Evolutionary conservation across 257 asterid species (phyloP), one percentile per base, ranked within the genome.

Genomic region (Penstemon newberryi): DNA sequence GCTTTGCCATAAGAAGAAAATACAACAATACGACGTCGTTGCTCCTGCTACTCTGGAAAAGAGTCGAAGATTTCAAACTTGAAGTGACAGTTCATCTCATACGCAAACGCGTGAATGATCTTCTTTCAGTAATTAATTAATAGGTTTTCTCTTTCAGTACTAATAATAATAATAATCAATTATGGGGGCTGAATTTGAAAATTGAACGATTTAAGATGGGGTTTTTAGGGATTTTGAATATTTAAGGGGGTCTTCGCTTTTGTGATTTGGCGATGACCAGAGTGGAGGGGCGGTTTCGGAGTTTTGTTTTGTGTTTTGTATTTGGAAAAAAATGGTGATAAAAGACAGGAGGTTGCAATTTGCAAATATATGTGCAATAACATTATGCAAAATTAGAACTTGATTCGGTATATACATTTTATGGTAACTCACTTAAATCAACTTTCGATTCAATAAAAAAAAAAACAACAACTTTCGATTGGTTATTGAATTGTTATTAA

Each of bases 1-100:
- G 96, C 85, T 86, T 89, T 75, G 95, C 96, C 97, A 93, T 93
- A 43, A 46, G 58, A 60, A 13, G 73, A 54, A 51, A 15, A 45
- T 63, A 60, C 56, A 67, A 47, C 19, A 56, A 56, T 66, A 71
- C 75, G 66, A 59, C 68, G 71, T 45, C 65, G 65, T 55, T 40
- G 50, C 65, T 40, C 70, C 66, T 44, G 76, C 80, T 81, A 84
- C 36, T 85, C 89, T 13, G 84, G 81, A 74, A 79, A 75, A 65
- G 90, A 78, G 78, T 78, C 84, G 79, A 83, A 81, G 80, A 83
- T 78, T 82, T 66, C 73, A 67, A 82, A 79, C 85, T 86, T 82
- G 78, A 77, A 70, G 15, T 73, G 49, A 70, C 72, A 72, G 75
- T 70, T 58, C 92, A 88, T 88, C 76, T 69, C 86, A 33, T 2